A percentile compares a stretch with the other conserved stretches of the same genome.
These are phyloP conservation scores for Spiraea crenata DNA, from an alignment of 331 rosid genomes.

Conservation along the genomic window DNA sequence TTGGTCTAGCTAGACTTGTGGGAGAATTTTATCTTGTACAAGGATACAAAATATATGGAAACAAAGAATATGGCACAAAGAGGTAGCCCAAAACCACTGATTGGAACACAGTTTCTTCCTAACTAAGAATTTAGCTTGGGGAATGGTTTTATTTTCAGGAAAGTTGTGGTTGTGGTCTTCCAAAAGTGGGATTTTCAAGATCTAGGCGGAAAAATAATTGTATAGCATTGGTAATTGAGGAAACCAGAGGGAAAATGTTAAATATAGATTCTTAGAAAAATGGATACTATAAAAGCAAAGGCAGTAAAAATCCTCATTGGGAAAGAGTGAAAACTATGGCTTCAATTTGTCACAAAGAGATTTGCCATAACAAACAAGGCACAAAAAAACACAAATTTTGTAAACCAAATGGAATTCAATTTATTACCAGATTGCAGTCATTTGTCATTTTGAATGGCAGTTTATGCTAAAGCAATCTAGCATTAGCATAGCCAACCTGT, in stretches of 20 bases:
- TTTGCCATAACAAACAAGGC: constrained; percentile 11
- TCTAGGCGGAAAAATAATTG: constrained; percentile 24
- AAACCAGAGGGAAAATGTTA: neutral
- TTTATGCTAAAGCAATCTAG: neutral
- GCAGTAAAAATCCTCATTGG: constrained; percentile 21
- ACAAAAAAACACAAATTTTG: constrained; percentile 22
- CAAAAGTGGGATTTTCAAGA: constrained; percentile 39
- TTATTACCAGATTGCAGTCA: neutral
- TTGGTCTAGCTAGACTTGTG: neutral
- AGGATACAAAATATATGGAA: neutral
- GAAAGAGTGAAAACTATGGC: constrained; percentile 22
- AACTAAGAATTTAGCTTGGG: neutral
- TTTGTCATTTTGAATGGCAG: constrained; percentile 17
- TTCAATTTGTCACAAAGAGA: constrained; percentile 10
- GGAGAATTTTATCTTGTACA: neutral
- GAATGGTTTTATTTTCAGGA: constrained; percentile 14
- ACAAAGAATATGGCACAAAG: neutral
- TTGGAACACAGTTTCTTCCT: constrained; percentile 1
- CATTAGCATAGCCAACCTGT: neutral
- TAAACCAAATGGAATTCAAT: neutral
- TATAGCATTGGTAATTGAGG: neutral
- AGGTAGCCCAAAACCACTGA: neutral
- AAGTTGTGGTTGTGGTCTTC: constrained; percentile 26
- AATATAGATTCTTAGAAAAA: neutral
- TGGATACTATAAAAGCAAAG: constrained; percentile 15